Evolutionary conservation across 441 rosid genomes (phyloP), one percentile per base, ranked within the genome.

Genomic region (Jatropha podagrica): DNA sequence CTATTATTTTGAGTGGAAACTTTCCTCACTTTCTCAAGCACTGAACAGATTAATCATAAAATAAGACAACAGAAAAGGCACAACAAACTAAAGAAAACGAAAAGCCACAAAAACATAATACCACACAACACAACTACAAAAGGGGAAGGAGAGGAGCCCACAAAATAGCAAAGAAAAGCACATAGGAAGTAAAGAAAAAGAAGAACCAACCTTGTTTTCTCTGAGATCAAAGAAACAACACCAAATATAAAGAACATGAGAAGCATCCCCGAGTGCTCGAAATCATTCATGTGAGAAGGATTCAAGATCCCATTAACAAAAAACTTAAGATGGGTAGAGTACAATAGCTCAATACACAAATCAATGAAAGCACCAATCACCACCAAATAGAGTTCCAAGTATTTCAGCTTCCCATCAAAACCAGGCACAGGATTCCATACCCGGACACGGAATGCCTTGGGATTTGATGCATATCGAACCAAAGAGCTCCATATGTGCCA

Each of bases 261-360:
- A 83, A 95, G 98, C 99, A 95, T 95, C 60, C 97, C 99, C 0
- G 95, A 85, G 70, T 95, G 99, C 85, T 95, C 98, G 15, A 95
- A 95, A 83, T 95, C 91, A 68, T 93, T 93, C 94, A 95, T 86
- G 84, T 95, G 98, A 18, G 86, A 80, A n/a, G 98, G 97, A 78
- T 93, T 95, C 85, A 95, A 78, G 46, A 86, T 86, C 71, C 97
- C 97, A 55, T 90, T 73, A 20, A 90, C 94, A 72, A 90, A 88
- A 77, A 93, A 86, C 73, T 83, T 89, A 81, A 95, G 97, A 85
- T 95, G 99, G 74, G 98, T 89, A 1, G 99, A 93, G 82, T 95
- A 93, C 66, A 95, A 69, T 62, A 95, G 91, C 88, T 95, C 99
- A 14, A 95, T 85, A 58, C 96, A 91, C 85, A 95, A 63, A 81